Evolutionary conservation across 2,329 filamentous ascomycete genomes (phyloP), one percentile per base, ranked within the genome.

Genomic region (Aspergillus aculeatinus): DNA sequence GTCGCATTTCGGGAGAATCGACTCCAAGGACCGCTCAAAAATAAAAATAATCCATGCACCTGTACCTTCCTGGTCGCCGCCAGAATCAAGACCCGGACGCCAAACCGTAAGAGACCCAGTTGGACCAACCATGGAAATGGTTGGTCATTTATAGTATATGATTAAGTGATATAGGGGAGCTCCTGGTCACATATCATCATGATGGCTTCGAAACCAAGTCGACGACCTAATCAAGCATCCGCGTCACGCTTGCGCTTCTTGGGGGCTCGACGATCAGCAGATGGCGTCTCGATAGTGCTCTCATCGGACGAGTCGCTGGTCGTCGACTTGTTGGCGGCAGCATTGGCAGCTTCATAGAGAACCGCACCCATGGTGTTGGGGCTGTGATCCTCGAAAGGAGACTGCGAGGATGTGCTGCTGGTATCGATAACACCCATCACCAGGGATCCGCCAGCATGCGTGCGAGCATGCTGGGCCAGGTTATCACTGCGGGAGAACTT

Each of bases 401-500:
- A 77, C 53, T 79, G 79, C 31, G 75, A 69, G 55, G 72, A 66
- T 25, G 80, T 68, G 62, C 91, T 89, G 48, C 84, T 84, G 58
- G 89, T 85, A 65, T 94, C 91, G 53, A 96, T 83, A 53, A 97
- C 85, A 71, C 91, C 91, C 89, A 98, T 94, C 71, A 96, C 88
- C 66, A 97, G 90, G 62, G 92, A 91, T 63, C 92, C 92, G 60
- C 88, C 89, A 59, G 92, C 92, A 73, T 99, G 95, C 4, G 95
- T 99, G 64, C 95, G 88, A 65, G 95, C 89, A 76, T 99, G 95
- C 80, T 99, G 95, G 25, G 92, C 91, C 16, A 99, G 86, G 82
- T 99, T 99, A 80, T 99, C 95, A 69, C 91, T 96, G 70, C 95
- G 89, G 21, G 94, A 98, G 81, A 98, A 99, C 83, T 96, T 97